These are phyloP conservation scores for Fusarium foetens DNA, from an alignment of 2,329 filamentous ascomycete genomes.

Conservation along the genomic window DNA sequence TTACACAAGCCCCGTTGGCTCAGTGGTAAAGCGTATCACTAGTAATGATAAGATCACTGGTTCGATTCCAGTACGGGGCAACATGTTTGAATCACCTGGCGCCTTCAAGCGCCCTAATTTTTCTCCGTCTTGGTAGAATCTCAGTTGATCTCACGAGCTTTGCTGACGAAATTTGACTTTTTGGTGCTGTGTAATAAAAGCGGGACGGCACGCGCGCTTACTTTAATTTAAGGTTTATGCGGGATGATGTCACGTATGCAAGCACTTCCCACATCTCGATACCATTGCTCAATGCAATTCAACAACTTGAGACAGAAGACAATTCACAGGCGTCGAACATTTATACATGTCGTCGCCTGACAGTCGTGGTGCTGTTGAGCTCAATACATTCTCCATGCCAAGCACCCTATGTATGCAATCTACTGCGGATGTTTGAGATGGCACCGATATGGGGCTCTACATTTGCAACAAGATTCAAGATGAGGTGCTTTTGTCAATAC, in stretches of 20 bases:
- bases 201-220: conserved; percentile 12
- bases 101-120: neutral
- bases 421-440: neutral
- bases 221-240: conserved; percentile 12
- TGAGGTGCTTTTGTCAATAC: neutral
- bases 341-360: fast-evolving
- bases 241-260: neutral
- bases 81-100: fast-evolving
- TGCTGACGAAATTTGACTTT: neutral
- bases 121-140: neutral
- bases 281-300: neutral
- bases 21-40: conserved; percentile 39
- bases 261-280: neutral
- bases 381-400: neutral
- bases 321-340: neutral
- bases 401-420: fast-evolving
- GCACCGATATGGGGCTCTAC: neutral
- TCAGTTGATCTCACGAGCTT: neutral
- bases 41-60: conserved; percentile 39
- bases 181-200: neutral
- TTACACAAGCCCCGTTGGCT: conserved; percentile 12
- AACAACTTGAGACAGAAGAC: fast-evolving
- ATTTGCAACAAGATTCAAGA: fast-evolving
- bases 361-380: fast-evolving
- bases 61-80: conserved; percentile 35